A percentile compares a stretch with the other conserved stretches of the same genome.
Evolutionary conservation across 1,139 yeast genomes (phyloP).

Genomic region (Yamadazyma aaseri): DNA sequence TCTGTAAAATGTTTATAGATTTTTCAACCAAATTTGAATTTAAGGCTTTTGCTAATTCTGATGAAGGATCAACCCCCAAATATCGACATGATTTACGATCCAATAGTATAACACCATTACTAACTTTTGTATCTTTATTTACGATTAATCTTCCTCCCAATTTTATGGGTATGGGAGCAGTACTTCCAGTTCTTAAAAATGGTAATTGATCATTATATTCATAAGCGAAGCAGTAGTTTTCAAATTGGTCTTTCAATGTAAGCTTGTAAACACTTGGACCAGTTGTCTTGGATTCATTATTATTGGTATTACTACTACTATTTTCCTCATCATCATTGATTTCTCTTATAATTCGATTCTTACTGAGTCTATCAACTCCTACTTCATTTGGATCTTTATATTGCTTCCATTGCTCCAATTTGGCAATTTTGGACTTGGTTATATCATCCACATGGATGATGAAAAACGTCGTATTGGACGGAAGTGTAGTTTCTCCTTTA

Average conservation of each 20-base stretch:
- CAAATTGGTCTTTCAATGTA: slow-evolving; percentile 29
- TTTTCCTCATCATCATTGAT: slow-evolving; percentile 28
- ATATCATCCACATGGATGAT: slow-evolving; percentile 37
- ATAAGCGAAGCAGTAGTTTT: slow-evolving; percentile 38
- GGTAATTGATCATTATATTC: slow-evolving; percentile 36
- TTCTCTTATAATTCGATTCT: slow-evolving; percentile 28
- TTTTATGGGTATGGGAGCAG: slow-evolving; percentile 34
- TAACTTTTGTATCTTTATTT: slow-evolving; percentile 30
- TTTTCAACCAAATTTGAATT: slow-evolving; percentile 29
- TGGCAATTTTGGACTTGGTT: slow-evolving; percentile 32
- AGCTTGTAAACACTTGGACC: slow-evolving; percentile 27
- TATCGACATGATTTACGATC: slow-evolving; percentile 31
- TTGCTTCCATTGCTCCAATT: slow-evolving; percentile 41
- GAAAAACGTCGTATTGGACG: slow-evolving; percentile 24
- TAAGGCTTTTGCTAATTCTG: slow-evolving; percentile 24
- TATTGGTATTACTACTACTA: too few relatives aligned
- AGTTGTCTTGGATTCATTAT: slow-evolving; percentile 7
- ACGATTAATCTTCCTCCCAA: slow-evolving; percentile 40
- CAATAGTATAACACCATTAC: slow-evolving; percentile 36
- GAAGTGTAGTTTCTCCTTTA: slow-evolving; percentile 12
- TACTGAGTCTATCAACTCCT: slow-evolving; percentile 37
- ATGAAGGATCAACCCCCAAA: slow-evolving; percentile 26
- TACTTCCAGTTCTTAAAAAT: slow-evolving; percentile 26
- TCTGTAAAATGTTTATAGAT: slow-evolving; percentile 30
- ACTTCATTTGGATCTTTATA: slow-evolving; percentile 39